Conservation (phyloP, 805 yeast genomes). For the Candida alai region DNA sequence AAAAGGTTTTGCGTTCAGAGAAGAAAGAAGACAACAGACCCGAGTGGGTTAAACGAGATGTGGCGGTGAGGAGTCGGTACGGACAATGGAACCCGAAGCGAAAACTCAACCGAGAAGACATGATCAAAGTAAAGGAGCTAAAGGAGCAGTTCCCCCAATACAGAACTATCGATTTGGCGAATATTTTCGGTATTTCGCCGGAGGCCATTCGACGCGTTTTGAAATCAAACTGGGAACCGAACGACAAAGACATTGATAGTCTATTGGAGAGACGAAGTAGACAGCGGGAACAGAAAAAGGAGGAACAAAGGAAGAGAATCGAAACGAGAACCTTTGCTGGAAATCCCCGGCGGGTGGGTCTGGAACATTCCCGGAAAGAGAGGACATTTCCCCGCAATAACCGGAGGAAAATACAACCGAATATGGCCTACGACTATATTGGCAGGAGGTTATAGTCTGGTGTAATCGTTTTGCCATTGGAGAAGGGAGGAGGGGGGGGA, state of each 20-base stretch:
- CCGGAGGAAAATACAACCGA: not conserved
- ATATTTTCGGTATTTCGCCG: slow-evolving; percentile 67
- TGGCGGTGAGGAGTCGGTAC: slow-evolving; percentile 58
- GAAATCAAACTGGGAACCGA: slow-evolving; percentile 73
- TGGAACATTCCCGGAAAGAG: no score
- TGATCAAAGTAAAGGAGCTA: slow-evolving; percentile 58
- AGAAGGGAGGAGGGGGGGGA: no score
- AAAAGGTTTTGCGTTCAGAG: not conserved
- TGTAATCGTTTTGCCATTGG: no score
- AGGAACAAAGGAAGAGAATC: not conserved
- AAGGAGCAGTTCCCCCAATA: slow-evolving; percentile 59
- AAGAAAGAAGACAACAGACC: slow-evolving; percentile 15
- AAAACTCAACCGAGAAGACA: slow-evolving; percentile 63
- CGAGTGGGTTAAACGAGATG: slow-evolving; percentile 70
- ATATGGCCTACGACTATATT: not conserved
- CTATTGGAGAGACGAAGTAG: slow-evolving; percentile 35
- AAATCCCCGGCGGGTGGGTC: no score
- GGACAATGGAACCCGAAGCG: slow-evolving; percentile 67
- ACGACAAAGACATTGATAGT: slow-evolving; percentile 45
- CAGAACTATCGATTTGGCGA: slow-evolving; percentile 55
- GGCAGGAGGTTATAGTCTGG: slow-evolving; percentile 1
- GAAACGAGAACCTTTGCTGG: no score
- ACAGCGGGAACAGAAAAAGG: slow-evolving; percentile 7
- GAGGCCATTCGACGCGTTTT: slow-evolving; percentile 79
- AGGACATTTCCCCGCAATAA: no score